These are phyloP conservation scores for Fusarium illudens DNA, from an alignment of 2,329 filamentous ascomycete species.

Conservation along the genomic window DNA sequence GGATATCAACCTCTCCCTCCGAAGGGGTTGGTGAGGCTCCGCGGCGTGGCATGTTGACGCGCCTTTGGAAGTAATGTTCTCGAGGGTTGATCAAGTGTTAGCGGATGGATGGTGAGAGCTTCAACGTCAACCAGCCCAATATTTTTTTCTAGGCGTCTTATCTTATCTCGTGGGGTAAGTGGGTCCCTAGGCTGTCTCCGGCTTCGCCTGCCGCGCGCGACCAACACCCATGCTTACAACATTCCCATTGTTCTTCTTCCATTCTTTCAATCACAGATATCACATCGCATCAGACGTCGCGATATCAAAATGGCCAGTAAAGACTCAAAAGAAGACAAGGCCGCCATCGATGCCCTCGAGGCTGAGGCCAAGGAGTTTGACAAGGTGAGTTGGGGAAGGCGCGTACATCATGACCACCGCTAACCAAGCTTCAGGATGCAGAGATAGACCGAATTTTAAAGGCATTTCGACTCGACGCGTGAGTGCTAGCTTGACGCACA, in stretches of 20 bases:
- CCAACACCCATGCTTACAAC: conserved; percentile 11
- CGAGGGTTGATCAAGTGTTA: conserved; percentile 9
- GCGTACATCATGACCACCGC: conserved; percentile 13
- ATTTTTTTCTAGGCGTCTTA: conserved; percentile 48
- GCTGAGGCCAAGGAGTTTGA: conserved; percentile 88
- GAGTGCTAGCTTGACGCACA: conserved; percentile 34
- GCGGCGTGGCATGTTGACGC: conserved; percentile 70
- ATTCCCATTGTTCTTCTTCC: conserved; percentile 1
- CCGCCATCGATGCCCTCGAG: conserved; percentile 82
- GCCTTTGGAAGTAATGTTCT: conserved; percentile 9
- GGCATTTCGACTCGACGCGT: conserved; percentile 79
- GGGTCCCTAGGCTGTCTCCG: conserved; percentile 23
- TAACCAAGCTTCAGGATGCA: conserved; percentile 70
- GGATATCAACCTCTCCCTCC: conserved; percentile 92
- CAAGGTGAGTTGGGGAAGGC: conserved; percentile 67
- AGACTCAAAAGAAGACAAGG: conserved; percentile 66
- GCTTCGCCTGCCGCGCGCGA: background rate
- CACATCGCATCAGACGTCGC: background rate
- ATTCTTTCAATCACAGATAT: conserved; percentile 10
- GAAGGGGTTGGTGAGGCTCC: conserved; percentile 83
- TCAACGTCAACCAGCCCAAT: conserved; percentile 30
- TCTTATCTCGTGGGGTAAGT: conserved; percentile 52
- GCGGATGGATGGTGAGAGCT: conserved; percentile 14
- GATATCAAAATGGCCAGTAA: conserved; percentile 48
- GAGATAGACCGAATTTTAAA: conserved; percentile 95